Evolutionary conservation across 2,329 filamentous ascomycete species (phyloP).

Genomic region (Furcasterigmium furcatum): DNA sequence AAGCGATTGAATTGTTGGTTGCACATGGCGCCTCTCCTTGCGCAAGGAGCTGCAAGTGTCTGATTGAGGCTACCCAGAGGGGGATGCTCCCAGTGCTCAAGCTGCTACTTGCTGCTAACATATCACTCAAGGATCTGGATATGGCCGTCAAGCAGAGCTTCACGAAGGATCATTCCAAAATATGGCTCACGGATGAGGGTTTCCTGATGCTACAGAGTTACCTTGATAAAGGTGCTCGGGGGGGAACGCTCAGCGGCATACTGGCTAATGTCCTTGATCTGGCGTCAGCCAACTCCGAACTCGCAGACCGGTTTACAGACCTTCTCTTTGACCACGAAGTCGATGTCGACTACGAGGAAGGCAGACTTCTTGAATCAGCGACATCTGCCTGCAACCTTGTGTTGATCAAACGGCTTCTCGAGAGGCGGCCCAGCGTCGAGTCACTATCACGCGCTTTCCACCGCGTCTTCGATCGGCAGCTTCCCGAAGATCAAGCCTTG

Average conservation of each 20-base stretch:
- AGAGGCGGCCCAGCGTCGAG: conserved; percentile 43
- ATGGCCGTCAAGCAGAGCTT: conserved; percentile 43
- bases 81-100: conserved; percentile 33
- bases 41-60: conserved; percentile 47
- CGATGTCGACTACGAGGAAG: conserved; percentile 45
- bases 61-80: conserved; percentile 44
- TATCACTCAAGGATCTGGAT: conserved; percentile 39
- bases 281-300: conserved; percentile 28
- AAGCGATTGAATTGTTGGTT: conserved; percentile 9
- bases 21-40: conserved; percentile 48
- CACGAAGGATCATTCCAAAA: conserved; percentile 29
- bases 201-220: conserved; percentile 43
- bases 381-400: conserved; percentile 46
- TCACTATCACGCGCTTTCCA: conserved; percentile 53
- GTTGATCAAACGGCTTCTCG: conserved; percentile 48
- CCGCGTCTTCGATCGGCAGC: conserved; percentile 48
- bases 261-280: conserved; percentile 43
- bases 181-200: conserved; percentile 45
- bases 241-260: conserved; percentile 40
- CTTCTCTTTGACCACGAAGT: conserved; percentile 35
- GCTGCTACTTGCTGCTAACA: conserved; percentile 35
- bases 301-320: conserved; percentile 43
- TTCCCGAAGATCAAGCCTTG: conserved; percentile 46
- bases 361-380: conserved; percentile 49
- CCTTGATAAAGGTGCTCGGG: conserved; percentile 44